phyloP scores from a whole-genome alignment of 2,329 filamentous ascomycete genomes.

The Alternaria sp. region DNA sequence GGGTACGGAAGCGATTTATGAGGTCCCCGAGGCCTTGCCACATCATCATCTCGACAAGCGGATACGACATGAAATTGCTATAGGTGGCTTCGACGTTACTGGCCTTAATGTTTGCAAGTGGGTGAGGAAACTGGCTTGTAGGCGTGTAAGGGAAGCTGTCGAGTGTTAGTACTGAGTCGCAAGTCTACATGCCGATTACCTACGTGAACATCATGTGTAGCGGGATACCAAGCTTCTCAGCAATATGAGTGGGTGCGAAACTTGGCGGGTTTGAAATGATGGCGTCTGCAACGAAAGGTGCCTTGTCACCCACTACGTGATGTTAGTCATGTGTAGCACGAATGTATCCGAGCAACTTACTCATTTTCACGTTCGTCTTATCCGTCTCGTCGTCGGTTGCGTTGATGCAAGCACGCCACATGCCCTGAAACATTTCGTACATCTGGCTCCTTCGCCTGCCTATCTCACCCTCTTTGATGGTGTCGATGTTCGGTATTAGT shows the following conservation, averaged over 20 bases:
- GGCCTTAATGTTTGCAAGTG: conserved; percentile 75
- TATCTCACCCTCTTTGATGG: conserved; percentile 76
- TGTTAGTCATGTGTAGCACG: conserved; percentile 8
- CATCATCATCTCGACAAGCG: conserved; percentile 78
- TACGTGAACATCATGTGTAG: conserved; percentile 89
- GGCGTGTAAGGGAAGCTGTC: conserved; percentile 74
- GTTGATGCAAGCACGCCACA: conserved; percentile 80
- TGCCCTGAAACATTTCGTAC: conserved; percentile 83
- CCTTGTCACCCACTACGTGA: conserved; percentile 60
- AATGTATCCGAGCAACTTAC: conserved; percentile 23
- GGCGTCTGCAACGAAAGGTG: conserved; percentile 81
- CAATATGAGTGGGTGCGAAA: conserved; percentile 77
- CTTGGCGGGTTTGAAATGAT: conserved; percentile 82
- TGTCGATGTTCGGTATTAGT: conserved; percentile 75
- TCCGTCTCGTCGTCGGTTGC: conserved; percentile 73
- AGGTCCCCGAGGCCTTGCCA: conserved; percentile 72
- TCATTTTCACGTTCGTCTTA: conserved; percentile 64
- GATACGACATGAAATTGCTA: conserved; percentile 81
- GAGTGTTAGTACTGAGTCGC: conserved; percentile 4
- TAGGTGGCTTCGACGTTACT: conserved; percentile 75
- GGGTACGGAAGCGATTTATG: conserved; percentile 74
- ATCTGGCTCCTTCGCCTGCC: conserved; percentile 70
- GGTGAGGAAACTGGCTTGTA: conserved; percentile 77
- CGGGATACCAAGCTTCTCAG: conserved; percentile 75
- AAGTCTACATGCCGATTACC: conserved; percentile 40